These are phyloP conservation scores for Euphorbia peplus DNA, from an alignment of 345 rosid species.

Conservation along the genomic window DNA sequence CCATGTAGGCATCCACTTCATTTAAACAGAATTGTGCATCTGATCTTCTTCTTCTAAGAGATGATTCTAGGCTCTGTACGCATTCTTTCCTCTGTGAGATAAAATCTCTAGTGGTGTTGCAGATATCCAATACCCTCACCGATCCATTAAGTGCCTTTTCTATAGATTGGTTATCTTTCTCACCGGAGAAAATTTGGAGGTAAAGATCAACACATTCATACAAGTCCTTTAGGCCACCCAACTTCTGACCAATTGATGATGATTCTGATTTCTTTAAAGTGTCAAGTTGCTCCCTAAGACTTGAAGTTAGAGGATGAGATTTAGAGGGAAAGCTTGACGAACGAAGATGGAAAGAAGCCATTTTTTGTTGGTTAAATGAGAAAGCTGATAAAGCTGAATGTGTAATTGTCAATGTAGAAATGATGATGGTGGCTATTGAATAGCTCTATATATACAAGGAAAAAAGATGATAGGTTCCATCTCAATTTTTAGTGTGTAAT, in stretches of 20 bases:
- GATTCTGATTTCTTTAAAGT: slow-evolving; percentile 24
- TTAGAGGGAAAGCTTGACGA: slow-evolving; percentile 38
- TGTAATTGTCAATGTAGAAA: background rate
- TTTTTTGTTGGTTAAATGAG: background rate
- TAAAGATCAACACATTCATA: background rate
- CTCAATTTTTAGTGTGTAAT: too few species aligned
- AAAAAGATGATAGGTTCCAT: background rate
- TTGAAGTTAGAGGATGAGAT: slow-evolving; percentile 32
- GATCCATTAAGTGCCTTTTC: slow-evolving; percentile 12
- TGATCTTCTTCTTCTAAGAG: slow-evolving; percentile 7
- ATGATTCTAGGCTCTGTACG: slow-evolving; percentile 5
- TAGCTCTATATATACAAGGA: background rate
- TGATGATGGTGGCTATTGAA: background rate
- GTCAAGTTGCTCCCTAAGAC: slow-evolving; percentile 30
- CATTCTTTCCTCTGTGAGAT: slow-evolving; percentile 7
- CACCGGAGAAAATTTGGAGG: background rate
- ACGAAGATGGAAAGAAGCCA: slow-evolving; percentile 18
- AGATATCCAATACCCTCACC: slow-evolving; percentile 8
- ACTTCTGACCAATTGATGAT: background rate
- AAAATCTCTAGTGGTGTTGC: background rate
- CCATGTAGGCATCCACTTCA: slow-evolving; percentile 4
- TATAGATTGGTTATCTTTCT: background rate
- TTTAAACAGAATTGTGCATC: background rate
- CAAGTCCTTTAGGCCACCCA: slow-evolving; percentile 3
- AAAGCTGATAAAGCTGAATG: background rate